A percentile compares a stretch with the other conserved stretches of the same genome.
phyloP scores from a whole-genome alignment of 495 filamentous ascomycete species.

The Penicillium tannophilum region DNA sequence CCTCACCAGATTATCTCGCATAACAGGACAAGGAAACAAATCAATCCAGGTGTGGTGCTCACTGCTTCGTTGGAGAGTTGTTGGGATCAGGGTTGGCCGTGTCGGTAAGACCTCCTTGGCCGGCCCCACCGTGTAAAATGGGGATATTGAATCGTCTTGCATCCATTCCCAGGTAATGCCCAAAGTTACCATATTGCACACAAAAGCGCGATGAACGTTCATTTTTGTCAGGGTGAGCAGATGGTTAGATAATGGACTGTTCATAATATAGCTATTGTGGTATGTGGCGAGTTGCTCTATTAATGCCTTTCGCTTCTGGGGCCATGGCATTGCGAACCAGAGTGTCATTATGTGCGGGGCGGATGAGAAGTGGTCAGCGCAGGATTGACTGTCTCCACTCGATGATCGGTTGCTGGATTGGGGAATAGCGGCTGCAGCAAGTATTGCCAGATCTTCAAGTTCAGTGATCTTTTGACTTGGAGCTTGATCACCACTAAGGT shows the following conservation, averaged over 20 bases:
- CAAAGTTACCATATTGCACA: neutral
- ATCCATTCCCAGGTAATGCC: neutral
- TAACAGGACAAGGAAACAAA: neutral
- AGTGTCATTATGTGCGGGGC: neutral
- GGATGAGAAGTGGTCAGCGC: neutral
- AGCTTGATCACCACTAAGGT: neutral
- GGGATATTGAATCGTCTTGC: slow-evolving; percentile 1
- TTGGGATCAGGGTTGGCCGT: neutral
- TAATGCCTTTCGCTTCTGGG: neutral
- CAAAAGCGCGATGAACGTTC: slow-evolving; percentile 1
- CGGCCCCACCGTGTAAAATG: neutral
- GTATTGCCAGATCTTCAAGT: neutral
- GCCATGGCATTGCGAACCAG: neutral
- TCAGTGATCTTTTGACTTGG: neutral
- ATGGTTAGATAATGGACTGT: neutral
- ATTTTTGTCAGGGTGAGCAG: neutral
- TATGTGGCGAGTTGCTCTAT: neutral
- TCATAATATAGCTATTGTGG: neutral
- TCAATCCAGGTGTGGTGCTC: neutral
- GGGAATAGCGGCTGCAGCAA: neutral
- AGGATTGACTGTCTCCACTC: neutral
- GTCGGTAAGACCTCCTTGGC: neutral
- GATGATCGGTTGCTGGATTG: neutral
- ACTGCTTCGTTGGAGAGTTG: neutral
- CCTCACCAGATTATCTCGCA: neutral